These are phyloP conservation scores for Solanum dulcamara DNA, from an alignment of 257 asterid genomes.

Conservation along the genomic window DNA sequence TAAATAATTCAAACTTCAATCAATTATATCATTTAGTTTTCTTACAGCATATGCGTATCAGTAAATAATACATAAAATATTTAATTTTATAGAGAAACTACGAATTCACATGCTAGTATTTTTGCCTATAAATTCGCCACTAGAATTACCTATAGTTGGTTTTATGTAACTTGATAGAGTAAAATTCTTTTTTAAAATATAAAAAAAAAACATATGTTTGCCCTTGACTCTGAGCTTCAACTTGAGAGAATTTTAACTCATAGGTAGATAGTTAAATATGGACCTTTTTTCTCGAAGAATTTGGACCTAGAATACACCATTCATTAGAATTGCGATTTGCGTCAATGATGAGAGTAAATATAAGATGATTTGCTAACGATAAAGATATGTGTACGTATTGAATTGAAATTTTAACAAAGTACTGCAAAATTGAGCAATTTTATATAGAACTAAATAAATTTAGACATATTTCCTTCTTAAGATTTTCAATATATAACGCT, in stretches of 20 bases:
- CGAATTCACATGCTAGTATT: too few relatives aligned
- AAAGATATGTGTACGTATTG: too few relatives aligned
- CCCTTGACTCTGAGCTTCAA: not conserved
- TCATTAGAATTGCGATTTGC: too few relatives aligned
- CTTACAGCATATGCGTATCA: too few relatives aligned
- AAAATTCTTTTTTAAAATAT: too few relatives aligned
- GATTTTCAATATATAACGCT: not conserved
- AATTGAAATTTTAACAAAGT: too few relatives aligned
- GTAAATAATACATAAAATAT: too few relatives aligned
- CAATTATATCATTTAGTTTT: too few relatives aligned
- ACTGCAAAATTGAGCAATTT: not conserved
- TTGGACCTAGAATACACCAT: not conserved
- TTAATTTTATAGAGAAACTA: too few relatives aligned
- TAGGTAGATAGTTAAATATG: not conserved
- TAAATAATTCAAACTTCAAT: too few relatives aligned
- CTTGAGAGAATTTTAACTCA: not conserved
- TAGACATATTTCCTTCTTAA: not conserved
- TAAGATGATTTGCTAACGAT: not conserved
- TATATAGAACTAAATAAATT: not conserved
- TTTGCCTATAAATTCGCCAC: too few relatives aligned
- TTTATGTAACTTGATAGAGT: not conserved
- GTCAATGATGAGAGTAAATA: not conserved
- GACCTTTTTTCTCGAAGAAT: not conserved
- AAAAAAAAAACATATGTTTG: too few relatives aligned
- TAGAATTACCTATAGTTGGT: not conserved